Evolutionary conservation across 1,284 basidiomycete species (phyloP).

Genomic region (Puccinia polysora): DNA sequence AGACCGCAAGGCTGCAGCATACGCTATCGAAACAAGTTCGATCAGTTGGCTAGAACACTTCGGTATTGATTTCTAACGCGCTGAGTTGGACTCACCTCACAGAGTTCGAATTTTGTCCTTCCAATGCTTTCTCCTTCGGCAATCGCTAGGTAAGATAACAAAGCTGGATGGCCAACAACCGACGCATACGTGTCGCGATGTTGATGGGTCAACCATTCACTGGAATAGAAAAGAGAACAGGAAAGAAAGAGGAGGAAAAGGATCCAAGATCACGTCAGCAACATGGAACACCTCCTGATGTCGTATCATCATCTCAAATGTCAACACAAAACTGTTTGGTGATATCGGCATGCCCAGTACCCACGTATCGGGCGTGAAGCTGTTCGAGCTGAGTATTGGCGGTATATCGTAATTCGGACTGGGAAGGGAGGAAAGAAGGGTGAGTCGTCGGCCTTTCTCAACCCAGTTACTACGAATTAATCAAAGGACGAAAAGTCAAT

Average conservation of each 20-base stretch:
- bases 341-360: constrained; percentile 86
- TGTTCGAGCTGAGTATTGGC: constrained; percentile 90
- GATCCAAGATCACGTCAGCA: neutral
- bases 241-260: neutral
- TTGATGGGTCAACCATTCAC: constrained; percentile 97
- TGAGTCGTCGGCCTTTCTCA: no score
- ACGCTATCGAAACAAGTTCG: constrained; percentile 59
- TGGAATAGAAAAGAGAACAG: constrained; percentile 52
- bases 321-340: constrained; percentile 69
- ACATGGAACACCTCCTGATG: no score
- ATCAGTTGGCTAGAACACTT: neutral
- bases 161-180: constrained; percentile 81
- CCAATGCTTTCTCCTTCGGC: constrained; percentile 89
- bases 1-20: constrained; percentile 99
- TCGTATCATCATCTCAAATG: no score
- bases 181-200: constrained; percentile 89
- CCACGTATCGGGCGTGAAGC: constrained; percentile 90
- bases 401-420: constrained; percentile 84
- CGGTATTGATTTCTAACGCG: constrained; percentile 15
- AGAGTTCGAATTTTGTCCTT: constrained; percentile 87
- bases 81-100: constrained; percentile 65
- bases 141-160: constrained; percentile 80
- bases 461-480: no score
- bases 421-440: constrained; percentile 51
- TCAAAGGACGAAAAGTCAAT: no score